phyloP scores from a whole-genome alignment of 805 yeast genomes.

The Kregervanrija fluxuum region DNA sequence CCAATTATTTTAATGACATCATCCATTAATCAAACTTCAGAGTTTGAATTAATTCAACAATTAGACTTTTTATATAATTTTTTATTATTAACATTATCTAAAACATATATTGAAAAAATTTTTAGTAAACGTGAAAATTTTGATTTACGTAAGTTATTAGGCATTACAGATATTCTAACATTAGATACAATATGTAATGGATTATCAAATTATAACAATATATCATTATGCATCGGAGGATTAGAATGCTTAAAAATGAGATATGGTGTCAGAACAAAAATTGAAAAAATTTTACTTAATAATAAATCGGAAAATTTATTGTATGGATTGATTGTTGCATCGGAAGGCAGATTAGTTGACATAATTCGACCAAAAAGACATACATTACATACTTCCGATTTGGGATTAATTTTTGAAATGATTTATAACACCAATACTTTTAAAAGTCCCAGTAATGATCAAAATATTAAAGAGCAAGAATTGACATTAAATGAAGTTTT shows the following conservation, averaged over 20 bases:
- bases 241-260: constrained; percentile 56
- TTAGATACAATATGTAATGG: constrained; percentile 56
- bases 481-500: constrained; percentile 52
- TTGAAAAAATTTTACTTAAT: constrained; percentile 48
- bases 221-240: constrained; percentile 58
- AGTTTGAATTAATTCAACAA: constrained; percentile 49
- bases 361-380: constrained; percentile 74
- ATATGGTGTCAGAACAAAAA: constrained; percentile 46
- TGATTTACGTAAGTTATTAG: constrained; percentile 70
- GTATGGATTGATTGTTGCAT: constrained; percentile 67
- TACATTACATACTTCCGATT: constrained; percentile 72
- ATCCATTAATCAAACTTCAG: constrained; percentile 41
- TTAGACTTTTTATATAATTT: constrained; percentile 69
- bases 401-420: constrained; percentile 66
- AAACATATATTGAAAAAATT: constrained; percentile 63
- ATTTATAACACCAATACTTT: constrained; percentile 53
- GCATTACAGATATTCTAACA: constrained; percentile 66
- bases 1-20: constrained; percentile 76
- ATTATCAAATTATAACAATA: constrained; percentile 43
- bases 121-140: constrained; percentile 70
- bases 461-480: constrained; percentile 10
- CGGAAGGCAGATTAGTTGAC: constrained; percentile 58
- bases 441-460: constrained; percentile 25
- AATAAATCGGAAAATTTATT: constrained; percentile 48
- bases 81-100: constrained; percentile 74